phyloP scores from a whole-genome alignment of 2,329 filamentous ascomycete species.

The Hymenoscyphus scutula region DNA sequence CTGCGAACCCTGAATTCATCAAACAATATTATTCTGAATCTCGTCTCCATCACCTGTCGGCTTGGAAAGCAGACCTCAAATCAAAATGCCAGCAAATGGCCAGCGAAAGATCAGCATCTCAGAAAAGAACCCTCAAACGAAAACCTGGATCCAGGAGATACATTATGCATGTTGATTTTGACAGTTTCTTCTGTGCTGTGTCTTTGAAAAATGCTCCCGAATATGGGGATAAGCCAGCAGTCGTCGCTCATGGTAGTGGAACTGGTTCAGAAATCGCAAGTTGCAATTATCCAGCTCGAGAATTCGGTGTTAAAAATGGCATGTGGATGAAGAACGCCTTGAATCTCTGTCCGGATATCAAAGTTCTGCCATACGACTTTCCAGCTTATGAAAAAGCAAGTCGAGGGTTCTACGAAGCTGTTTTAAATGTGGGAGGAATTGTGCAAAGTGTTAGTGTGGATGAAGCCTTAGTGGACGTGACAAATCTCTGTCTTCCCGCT shows the following conservation, averaged over 20 bases:
- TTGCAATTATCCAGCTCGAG: slow-evolving; percentile 89
- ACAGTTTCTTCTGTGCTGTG: slow-evolving; percentile 96
- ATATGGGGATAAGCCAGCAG: slow-evolving; percentile 73
- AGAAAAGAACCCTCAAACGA: slow-evolving; percentile 47
- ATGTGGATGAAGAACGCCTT: slow-evolving; percentile 98
- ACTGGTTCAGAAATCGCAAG: slow-evolving; percentile 92
- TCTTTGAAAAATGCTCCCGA: slow-evolving; percentile 78
- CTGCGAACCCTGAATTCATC: slow-evolving; percentile 88
- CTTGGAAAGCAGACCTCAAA: slow-evolving; percentile 95
- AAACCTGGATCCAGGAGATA: slow-evolving; percentile 69
- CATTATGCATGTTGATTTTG: slow-evolving; percentile 94
- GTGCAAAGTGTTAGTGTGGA: slow-evolving; percentile 98
- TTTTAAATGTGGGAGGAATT: slow-evolving; percentile 73
- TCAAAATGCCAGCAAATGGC: slow-evolving; percentile 80
- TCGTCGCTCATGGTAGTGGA: slow-evolving; percentile 83
- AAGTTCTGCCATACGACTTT: slow-evolving; percentile 94
- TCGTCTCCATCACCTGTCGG: slow-evolving; percentile 88
- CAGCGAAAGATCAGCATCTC: slow-evolving; percentile 59
- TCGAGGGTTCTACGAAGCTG: slow-evolving; percentile 78
- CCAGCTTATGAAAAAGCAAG: slow-evolving; percentile 92
- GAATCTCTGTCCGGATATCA: slow-evolving; percentile 79
- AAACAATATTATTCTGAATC: slow-evolving; percentile 96
- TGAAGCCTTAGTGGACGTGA: slow-evolving; percentile 86
- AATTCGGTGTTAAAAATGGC: slow-evolving; percentile 88
- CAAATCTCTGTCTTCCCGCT: slow-evolving; percentile 62